These are phyloP conservation scores for Annulohypoxylon stygium DNA, from an alignment of 495 filamentous ascomycete species.

Conservation along the genomic window DNA sequence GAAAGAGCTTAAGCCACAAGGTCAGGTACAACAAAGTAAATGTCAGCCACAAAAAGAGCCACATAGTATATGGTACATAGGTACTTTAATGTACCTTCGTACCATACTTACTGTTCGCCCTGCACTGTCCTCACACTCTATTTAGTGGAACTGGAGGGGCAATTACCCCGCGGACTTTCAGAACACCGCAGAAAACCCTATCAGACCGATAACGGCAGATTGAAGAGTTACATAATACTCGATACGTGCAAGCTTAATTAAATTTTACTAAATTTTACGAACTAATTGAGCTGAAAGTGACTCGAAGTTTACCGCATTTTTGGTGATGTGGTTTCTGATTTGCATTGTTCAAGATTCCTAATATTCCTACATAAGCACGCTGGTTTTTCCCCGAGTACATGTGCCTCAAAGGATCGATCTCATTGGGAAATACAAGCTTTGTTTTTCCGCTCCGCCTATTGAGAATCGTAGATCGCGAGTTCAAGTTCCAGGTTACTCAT, in stretches of 20 bases:
- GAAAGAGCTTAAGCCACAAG: constrained; percentile 10
- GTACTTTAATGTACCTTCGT: neutral
- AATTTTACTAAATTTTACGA: constrained; percentile 3
- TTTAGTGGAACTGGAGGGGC: constrained; percentile 7
- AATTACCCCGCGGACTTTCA: constrained; percentile 35
- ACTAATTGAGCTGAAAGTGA: neutral
- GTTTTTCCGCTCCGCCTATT: constrained; percentile 25
- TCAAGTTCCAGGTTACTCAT: neutral
- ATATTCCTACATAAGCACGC: constrained; percentile 25
- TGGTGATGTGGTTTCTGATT: neutral
- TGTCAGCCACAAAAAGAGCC: neutral
- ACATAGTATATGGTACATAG: neutral
- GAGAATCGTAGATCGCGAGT: neutral
- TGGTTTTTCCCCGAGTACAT: constrained; percentile 12
- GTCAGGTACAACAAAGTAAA: neutral
- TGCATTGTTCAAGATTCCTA: constrained; percentile 6
- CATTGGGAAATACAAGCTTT: constrained; percentile 20
- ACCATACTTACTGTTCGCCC: neutral
- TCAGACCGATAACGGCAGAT: constrained; percentile 24
- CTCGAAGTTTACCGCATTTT: neutral
- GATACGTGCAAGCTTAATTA: constrained; percentile 29
- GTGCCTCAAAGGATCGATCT: constrained; percentile 15
- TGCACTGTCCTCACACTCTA: neutral
- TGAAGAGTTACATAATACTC: constrained; percentile 5
- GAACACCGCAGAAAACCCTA: constrained; percentile 19